phyloP scores from a whole-genome alignment of 306 rosid genomes.

The Vigna mungo region DNA sequence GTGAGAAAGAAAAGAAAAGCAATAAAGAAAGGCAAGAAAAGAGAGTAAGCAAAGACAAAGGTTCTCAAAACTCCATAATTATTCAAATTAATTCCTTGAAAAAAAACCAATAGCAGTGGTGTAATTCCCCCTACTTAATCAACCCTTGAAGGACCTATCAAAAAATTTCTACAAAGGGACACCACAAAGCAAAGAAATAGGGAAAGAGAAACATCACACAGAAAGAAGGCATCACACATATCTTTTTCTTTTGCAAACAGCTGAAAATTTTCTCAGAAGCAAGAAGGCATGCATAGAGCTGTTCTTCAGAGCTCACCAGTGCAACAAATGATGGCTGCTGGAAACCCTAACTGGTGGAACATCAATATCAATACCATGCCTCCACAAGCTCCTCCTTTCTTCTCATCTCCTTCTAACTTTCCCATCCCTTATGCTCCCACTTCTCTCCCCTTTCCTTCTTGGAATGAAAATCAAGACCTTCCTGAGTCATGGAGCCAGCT shows the following conservation, averaged over 20 bases:
- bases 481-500: conserved; percentile 96
- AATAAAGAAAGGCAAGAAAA: conserved; percentile 53
- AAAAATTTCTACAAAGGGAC: conserved; percentile 65
- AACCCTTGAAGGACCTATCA: conserved; percentile 60
- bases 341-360: conserved; percentile 96
- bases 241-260: background rate
- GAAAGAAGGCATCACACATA: background rate
- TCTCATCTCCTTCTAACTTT: conserved; percentile 56
- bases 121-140: conserved; percentile 63
- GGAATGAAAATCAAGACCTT: conserved; percentile 69
- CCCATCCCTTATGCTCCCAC: conserved; percentile 52
- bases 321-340: conserved; percentile 92
- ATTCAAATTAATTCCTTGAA: conserved; percentile 58
- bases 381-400: conserved; percentile 63
- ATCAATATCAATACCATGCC: conserved; percentile 73
- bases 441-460: conserved; percentile 65
- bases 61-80: conserved; percentile 79
- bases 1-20: conserved; percentile 47
- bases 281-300: conserved; percentile 77
- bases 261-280: background rate
- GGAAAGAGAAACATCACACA: conserved; percentile 18
- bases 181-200: conserved; percentile 27
- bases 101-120: conserved; percentile 35
- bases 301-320: conserved; percentile 81
- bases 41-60: conserved; percentile 49